Evolutionary conservation across 208 protist genomes (phyloP), one percentile per base, ranked within the genome.

Genomic region (Jaenimonas drosophilae): DNA sequence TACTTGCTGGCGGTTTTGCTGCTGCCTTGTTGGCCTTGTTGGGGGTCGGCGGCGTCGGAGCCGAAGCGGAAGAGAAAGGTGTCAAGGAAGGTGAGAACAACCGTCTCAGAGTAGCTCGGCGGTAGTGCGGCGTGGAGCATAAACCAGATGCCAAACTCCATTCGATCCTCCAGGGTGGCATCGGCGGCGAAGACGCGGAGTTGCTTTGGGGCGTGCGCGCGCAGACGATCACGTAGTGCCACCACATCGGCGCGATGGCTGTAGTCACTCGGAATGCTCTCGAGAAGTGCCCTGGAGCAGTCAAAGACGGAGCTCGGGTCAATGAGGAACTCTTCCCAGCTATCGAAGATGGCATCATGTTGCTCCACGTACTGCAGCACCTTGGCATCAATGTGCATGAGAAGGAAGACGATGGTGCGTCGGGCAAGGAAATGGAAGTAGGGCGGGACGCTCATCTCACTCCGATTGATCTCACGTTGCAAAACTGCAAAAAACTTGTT

Each of bases 261-360:
- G 26, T 20, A 20, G 28, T 17, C 6, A 5, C n/a, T 12, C 4
- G 50, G 40, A 5, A 56, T 49, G 28, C 12, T 24, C 6, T 36
- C 25, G 11, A 48, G 14, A 7, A 56, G 7, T 4, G 50, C 21
- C 23, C 17, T 14, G 7, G 19, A 14, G 16, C 6, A 40, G 17
- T 56, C 50, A 24, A 36, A 30, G 12, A 33, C 28, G 9, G 28
- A 31, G 36, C 24, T 20, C 5, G 39, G 39, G 30, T 56, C 40
- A 7, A 14, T 4, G 5, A 56, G 38, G 39, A 56, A 56, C 11
- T 56, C 50, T 28, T 48, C 39, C 50, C 50, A 56, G 7, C 25
- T 39, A 28, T 46, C 50, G n/a, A 34, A 9, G 7, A 48, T 48
- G 14, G n/a, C 25, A 11, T 29, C 39, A 27, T 25, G 6, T 6